A percentile compares a stretch with the other conserved stretches of the same genome.
These are phyloP conservation scores for Penicillium cosmopolitanum DNA, from an alignment of 495 filamentous ascomycete species.

Conservation along the genomic window DNA sequence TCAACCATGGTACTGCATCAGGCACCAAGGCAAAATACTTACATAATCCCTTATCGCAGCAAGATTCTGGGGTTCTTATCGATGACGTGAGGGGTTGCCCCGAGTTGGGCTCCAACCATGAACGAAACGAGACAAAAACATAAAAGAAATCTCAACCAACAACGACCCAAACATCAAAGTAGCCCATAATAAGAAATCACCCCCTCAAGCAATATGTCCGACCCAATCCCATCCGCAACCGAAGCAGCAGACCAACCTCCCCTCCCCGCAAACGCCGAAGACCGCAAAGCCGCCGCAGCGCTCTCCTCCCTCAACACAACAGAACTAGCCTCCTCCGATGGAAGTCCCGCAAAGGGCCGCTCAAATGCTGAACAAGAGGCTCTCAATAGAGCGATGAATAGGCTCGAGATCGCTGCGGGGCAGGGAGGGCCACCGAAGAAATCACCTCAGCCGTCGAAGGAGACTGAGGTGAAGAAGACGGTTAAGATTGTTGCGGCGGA, in stretches of 20 bases:
- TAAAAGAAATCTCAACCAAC: background rate
- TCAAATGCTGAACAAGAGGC: conserved; percentile 73
- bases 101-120: background rate
- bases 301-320: conserved; percentile 75
- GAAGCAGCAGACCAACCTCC: conserved; percentile 60
- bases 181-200: too few species aligned
- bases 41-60: background rate
- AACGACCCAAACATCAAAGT: too few species aligned
- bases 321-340: conserved; percentile 48
- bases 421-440: conserved; percentile 26
- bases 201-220: conserved; percentile 44
- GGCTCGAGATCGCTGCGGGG: conserved; percentile 56
- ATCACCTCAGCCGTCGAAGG: conserved; percentile 37
- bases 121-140: background rate
- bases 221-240: conserved; percentile 70
- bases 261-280: conserved; percentile 72
- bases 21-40: background rate
- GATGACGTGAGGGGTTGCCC: conserved; percentile 3
- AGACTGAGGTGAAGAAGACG: conserved; percentile 50
- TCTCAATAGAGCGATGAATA: conserved; percentile 80
- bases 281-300: conserved; percentile 88
- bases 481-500: conserved; percentile 70
- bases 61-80: background rate
- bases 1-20: background rate
- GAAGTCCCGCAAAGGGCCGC: conserved; percentile 49